Base-by-base conservation (phyloP, 495 filamentous ascomycete species). In the Trichoderma gamsii region DNA sequence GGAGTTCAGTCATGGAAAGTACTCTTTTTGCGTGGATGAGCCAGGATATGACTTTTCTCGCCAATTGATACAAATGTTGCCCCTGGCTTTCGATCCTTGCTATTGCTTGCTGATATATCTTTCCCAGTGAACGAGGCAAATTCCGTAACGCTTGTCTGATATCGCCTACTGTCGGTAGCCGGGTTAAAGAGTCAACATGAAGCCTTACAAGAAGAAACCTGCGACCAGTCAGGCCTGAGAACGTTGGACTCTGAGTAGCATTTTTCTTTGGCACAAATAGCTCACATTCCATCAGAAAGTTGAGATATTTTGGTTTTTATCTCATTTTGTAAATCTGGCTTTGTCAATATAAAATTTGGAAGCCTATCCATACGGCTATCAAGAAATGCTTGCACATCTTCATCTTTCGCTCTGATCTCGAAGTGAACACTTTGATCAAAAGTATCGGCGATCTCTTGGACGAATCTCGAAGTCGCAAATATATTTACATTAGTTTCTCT, bases 131-230 rank as follows among this genome's bases (percentile, higher is more conserved):
- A 38, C 64, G 71, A 16, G 78, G 71, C 0, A 84, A 72, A 1
- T 69, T 73, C 65, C 74, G 56, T 8, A 86, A 66, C 1, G 81
- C 72, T 51, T 43, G 68, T 67, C 49, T 74, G 21, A 82, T 69
- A n/a, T 74, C 75, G 51, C 71, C 72, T 6, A 68, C 70, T 7
- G 73, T 77, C 4, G 25, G 67, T 64, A 81, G 81, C 0, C 71
- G 74, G 0, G 71, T 56, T 16, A 88, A 72, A 3, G 79, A 80
- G 21, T 82, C 78, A 15, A 85, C 66, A 69, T 84, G 75, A 0
- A 88, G 75, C n/a, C 72, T 75, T n/a, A 84, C 84, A 32, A 88
- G 76, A 2, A 87, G 77, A 68, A 88, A 87, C 82, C 84, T 70
- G 70, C 12, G 74, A 1, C 25, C n/a, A n/a, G n/a, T n/a, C n/a